phyloP scores from a whole-genome alignment of 345 rosid genomes.

The Barbarea vulgaris region DNA sequence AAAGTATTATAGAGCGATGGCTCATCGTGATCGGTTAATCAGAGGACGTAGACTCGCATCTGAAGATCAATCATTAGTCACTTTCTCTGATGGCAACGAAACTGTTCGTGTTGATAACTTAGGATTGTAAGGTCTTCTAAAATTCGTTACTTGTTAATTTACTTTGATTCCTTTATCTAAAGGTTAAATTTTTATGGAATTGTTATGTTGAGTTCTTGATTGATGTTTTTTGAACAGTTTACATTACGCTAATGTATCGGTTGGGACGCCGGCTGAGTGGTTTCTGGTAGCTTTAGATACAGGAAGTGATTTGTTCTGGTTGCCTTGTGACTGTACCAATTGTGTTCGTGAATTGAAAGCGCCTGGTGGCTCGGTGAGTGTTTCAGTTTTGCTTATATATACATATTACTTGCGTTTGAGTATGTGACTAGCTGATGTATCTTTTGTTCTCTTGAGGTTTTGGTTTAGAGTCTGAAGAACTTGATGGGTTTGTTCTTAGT shows the following conservation, averaged over 20 bases:
- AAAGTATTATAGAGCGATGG: conserved; percentile 66
- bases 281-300: conserved; percentile 91
- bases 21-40: conserved; percentile 65
- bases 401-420: neutral
- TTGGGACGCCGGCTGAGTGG: conserved; percentile 74
- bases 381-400: neutral
- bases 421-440: neutral
- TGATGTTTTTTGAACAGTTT: conserved; percentile 54
- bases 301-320: conserved; percentile 94
- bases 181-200: neutral
- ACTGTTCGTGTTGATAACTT: conserved; percentile 52
- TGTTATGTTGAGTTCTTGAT: neutral
- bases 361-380: conserved; percentile 50
- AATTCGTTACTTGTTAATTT: neutral
- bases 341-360: conserved; percentile 52
- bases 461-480: neutral
- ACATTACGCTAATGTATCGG: conserved; percentile 77
- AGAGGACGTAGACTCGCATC: conserved; percentile 71
- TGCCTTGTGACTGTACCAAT: conserved; percentile 80
- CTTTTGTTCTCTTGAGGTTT: neutral
- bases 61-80: conserved; percentile 54
- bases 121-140: conserved; percentile 68
- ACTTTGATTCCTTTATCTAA: neutral
- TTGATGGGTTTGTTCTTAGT: neutral
- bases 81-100: conserved; percentile 71